phyloP scores from a whole-genome alignment of 1,284 basidiomycete genomes.

The Albatrellus sp. region DNA sequence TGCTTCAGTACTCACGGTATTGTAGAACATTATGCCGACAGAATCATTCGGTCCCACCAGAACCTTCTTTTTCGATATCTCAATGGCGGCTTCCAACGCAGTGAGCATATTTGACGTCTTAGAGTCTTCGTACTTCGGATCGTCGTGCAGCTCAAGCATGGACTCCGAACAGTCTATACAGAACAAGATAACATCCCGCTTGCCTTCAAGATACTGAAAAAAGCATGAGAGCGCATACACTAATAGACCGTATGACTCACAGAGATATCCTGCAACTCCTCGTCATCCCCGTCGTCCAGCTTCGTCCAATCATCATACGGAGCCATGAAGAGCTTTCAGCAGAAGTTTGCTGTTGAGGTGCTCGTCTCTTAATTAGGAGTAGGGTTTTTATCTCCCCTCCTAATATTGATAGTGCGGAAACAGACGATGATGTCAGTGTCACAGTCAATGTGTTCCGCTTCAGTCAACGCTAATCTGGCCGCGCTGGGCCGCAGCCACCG shows the following conservation, averaged over 20 bases:
- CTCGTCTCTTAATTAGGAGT: not conserved
- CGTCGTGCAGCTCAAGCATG: slow-evolving; percentile 69
- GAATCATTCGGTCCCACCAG: slow-evolving; percentile 79
- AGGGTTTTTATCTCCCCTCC: no score
- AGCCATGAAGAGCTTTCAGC: slow-evolving; percentile 24
- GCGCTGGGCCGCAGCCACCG: not conserved
- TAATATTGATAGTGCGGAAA: no score
- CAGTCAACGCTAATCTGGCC: not conserved
- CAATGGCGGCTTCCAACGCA: slow-evolving; percentile 73
- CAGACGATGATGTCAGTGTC: no score
- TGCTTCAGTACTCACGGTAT: slow-evolving; percentile 49
- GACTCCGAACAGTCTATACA: slow-evolving; percentile 87
- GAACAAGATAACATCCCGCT: slow-evolving; percentile 79
- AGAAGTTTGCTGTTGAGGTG: not conserved
- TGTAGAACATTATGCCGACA: slow-evolving; percentile 85
- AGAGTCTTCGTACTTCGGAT: slow-evolving; percentile 45
- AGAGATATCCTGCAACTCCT: slow-evolving; percentile 60
- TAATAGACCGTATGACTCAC: slow-evolving; percentile 24
- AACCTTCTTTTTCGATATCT: slow-evolving; percentile 84
- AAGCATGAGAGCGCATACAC: not conserved
- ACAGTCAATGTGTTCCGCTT: no score
- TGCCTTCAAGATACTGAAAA: slow-evolving; percentile 54
- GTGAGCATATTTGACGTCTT: slow-evolving; percentile 54
- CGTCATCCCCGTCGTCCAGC: slow-evolving; percentile 65
- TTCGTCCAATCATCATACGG: slow-evolving; percentile 67